These are phyloP conservation scores for Eutrema yunnanense DNA, from an alignment of 345 rosid species.

Conservation along the genomic window DNA sequence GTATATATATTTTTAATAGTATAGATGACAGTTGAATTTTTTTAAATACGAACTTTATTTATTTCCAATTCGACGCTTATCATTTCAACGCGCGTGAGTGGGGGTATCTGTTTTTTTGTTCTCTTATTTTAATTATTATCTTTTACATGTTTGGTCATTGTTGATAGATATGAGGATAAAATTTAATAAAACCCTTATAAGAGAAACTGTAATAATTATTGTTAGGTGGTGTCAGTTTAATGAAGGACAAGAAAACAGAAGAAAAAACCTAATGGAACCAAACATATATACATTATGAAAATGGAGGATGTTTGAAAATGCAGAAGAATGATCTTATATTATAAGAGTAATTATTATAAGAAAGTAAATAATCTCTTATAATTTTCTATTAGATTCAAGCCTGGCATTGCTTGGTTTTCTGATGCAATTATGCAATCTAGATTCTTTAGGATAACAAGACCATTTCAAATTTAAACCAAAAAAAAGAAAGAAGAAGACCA, in stretches of 20 bases:
- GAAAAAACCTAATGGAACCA: background rate
- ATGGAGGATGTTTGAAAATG: background rate
- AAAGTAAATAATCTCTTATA: background rate
- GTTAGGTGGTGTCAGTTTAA: background rate
- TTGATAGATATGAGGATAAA: background rate
- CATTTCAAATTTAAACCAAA: too few species aligned
- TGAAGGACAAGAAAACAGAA: background rate
- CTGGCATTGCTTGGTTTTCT: conserved; percentile 1
- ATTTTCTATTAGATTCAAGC: background rate
- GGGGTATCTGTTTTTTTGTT: background rate
- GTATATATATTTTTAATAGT: too few species aligned
- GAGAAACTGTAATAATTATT: background rate
- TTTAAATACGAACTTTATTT: background rate
- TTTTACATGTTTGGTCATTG: background rate
- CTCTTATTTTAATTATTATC: background rate
- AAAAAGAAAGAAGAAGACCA: background rate
- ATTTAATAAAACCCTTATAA: background rate
- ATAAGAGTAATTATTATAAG: background rate
- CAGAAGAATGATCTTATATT: background rate
- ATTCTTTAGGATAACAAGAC: background rate
- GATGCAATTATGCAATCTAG: background rate
- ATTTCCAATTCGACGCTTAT: background rate
- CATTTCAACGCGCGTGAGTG: background rate
- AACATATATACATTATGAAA: background rate
- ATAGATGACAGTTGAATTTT: too few species aligned